Evolutionary conservation across 2,329 filamentous ascomycete genomes (phyloP), one percentile per base, ranked within the genome.

Genomic region (Akanthomyces lecanii): DNA sequence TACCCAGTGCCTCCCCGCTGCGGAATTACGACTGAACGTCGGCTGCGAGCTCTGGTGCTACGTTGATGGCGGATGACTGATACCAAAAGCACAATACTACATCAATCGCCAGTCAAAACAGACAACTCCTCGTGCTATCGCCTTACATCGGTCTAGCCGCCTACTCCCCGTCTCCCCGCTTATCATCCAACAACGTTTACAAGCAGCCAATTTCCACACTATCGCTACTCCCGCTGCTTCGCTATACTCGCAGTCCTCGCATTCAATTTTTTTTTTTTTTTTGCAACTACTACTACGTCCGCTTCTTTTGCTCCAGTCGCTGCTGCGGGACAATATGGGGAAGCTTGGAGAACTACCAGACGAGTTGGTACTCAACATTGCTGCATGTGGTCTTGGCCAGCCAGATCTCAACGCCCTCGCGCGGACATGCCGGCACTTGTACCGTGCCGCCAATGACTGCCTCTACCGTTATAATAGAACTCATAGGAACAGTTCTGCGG

Each of bases 381-480:
- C 28, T 1, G 12, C 11, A 18, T 33, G 7, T 36, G 33, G n/a
- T 40, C 45, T 63, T 6, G 45, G n/a, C 11, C 45, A 58, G 21
- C 6, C 25, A 36, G 53, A 63, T 18, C 18, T 47, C 36, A 58
- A 63, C 47, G 44, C 53, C 0, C 6, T 63, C 8, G 47, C 54
- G 2, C 51, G 44, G n/a, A 57, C 53, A 40, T 52, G 61, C n/a
- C 53, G 38, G 12, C 8, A 18, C 28, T 5, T 63, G 16, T 38
- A 63, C 54, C 4, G 1, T 1, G 14, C 48, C 5, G 14, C 23
- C 7, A 63, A 63, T 25, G 14, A 5, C 1, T 8, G 10, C 45
- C 44, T 63, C 18, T 63, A 63, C 48, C 61, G 54, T 25, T 38
- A 42, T 47, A 63, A 63, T 38, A n/a, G 11, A 4, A 11, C 33